Evolutionary conservation across 225 moss, liverwort and hornwort species (phyloP), one percentile per base, ranked within the genome.

Genomic region (Straminergon stramineum): DNA sequence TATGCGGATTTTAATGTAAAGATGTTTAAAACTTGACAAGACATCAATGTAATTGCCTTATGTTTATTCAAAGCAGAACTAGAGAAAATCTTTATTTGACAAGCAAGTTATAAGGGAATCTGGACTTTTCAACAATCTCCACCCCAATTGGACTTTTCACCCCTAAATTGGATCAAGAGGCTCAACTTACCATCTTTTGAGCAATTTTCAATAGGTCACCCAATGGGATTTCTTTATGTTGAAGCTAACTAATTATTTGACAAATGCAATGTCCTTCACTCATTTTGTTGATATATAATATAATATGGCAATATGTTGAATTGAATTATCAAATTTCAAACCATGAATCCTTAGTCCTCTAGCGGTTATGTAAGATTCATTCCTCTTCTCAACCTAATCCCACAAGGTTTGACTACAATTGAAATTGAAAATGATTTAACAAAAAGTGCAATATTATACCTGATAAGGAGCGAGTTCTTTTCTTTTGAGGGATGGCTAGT

Each of bases 391-490:
- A 88, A 86, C 13, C 31, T 15, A 11, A 28, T 89, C 63, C 16
- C 51, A 2, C 39, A n/a, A 4, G 1, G 7, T 77, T 4, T 51
- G 3, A 89, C 17, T 80, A 24, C 23, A 62, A 67, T 74, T 43
- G 39, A 41, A 31, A 56, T 3, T 73, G 26, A 75, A 53, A 32
- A 23, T 8, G 34, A 69, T 76, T 62, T 61, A 21, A 76, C 13
- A 41, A 73, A 4, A 52, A 71, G 13, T 16, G 15, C 12, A 48
- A 16, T 55, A 32, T 56, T 4, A 35, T 88, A 95, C 95, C 89
- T 89, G 89, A 90, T 75, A 93, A 58, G 43, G 93, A 93, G n/a
- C 85, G 86, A 76, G 89, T 81, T 82, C 85, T 92, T 87, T 89
- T 93, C 82, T 90, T 92, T 51, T 81, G 91, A 75, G 91, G 92